Base-by-base conservation (phyloP, 1,139 yeast species). In the Geotrichum histeridarum region DNA sequence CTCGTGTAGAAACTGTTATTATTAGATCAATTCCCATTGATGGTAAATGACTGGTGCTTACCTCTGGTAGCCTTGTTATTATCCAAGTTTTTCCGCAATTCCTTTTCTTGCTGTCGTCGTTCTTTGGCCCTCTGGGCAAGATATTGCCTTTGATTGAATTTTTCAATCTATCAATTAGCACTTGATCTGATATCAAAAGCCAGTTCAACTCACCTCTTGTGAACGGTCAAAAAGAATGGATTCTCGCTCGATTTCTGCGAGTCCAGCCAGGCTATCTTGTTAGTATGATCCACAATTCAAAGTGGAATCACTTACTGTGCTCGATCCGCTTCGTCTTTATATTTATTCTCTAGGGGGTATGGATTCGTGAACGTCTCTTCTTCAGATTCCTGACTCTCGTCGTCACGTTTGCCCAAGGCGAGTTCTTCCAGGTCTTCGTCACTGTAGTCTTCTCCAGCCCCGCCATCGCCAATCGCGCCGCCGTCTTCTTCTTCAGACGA, bases 191-290 rank as follows among this genome's bases (percentile, higher is more conserved):
- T 15, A 2, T 14, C 42, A 35, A 9, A 4, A 9, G 6, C 17
- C 18, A 38, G 15, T 3, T 6, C 22, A 38, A 8, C 36, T 42
- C 6, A 27, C 46, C 27, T 88, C 95, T 70, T 90, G 96, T 5
- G 88, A 80, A 70, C 99, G 87, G 58, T 93, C 98, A 64, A 88
- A 94, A 58, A 93, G 78, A 56, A 89, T 81, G 63, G 87, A 84
- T 74, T 93, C 99, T 65, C 98, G 83, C 64, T 86, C 86, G 68
- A 93, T 81, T 75, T 94, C 99, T 57, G 93, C 95, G 83, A 93
- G 78, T 1, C 78, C 77, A 64, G 84, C 83, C 60, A 93, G 65
- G 61, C 27, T 22, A 22, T 22, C 27, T 22, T 18, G 18, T 18
- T 18, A 38, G 17, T 38, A 9, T 38, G 12, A n/a, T n/a, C 18